phyloP scores from a whole-genome alignment of 768 basidiomycete species.

The Auricularia heimuer region DNA sequence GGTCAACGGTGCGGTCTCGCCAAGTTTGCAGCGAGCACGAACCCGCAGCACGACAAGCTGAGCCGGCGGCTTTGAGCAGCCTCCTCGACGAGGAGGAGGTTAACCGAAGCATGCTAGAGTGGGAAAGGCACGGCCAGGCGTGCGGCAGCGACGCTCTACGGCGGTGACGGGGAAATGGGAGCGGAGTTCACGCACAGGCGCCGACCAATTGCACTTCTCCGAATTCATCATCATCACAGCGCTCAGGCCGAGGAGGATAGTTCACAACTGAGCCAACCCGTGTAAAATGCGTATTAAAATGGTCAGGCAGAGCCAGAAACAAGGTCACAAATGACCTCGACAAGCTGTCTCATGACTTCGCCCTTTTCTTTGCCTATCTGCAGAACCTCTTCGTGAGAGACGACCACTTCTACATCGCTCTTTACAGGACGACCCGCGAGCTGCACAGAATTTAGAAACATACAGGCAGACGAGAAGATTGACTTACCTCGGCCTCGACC shows the following conservation, averaged over 20 bases:
- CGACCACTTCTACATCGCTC: constrained; percentile 32
- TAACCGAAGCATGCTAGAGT: background rate
- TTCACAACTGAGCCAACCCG: too few relatives aligned
- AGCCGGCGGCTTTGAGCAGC: background rate
- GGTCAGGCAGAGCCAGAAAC: too few relatives aligned
- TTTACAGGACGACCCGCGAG: constrained; percentile 47
- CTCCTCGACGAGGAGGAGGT: background rate
- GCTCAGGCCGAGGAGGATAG: too few relatives aligned
- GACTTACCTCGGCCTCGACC: constrained; percentile 63
- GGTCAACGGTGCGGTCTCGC: background rate
- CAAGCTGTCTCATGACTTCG: constrained; percentile 59
- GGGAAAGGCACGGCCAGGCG: background rate
- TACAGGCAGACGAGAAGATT: background rate
- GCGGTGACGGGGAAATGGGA: background rate
- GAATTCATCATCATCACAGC: background rate
- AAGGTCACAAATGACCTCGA: constrained; percentile 38
- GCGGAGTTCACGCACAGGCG: background rate
- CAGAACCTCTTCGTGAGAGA: constrained; percentile 77
- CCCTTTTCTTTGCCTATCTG: constrained; percentile 54
- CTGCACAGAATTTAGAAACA: constrained; percentile 25
- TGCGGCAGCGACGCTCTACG: background rate
- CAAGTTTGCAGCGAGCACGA: background rate
- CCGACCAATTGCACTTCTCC: background rate
- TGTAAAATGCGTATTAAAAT: too few relatives aligned
- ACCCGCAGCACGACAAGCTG: background rate